These are phyloP conservation scores for Panicum miliaceum DNA, from an alignment of 176 grass and related monocot genomes.

Conservation along the genomic window DNA sequence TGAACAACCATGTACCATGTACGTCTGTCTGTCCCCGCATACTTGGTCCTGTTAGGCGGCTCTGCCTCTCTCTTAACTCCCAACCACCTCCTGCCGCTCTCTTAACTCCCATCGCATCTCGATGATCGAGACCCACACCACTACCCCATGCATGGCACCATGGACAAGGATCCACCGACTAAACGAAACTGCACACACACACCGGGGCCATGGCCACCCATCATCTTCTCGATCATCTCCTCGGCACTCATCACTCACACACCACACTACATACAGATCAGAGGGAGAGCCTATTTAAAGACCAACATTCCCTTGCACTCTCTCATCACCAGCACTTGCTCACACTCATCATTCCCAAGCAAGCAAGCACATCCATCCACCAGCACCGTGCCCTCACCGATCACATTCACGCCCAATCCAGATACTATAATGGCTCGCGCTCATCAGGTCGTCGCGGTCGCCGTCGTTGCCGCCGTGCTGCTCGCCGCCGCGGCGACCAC, in stretches of 20 bases:
- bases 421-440: conserved; percentile 12
- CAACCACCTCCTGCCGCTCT: too few species aligned
- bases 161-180: not conserved
- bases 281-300: conserved; percentile 7
- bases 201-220: too few species aligned
- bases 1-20: too few species aligned
- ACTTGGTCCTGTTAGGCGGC: not conserved
- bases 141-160: not conserved
- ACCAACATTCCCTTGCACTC: not conserved
- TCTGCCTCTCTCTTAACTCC: not conserved
- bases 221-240: too few species aligned
- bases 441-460: not conserved
- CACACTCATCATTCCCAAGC: too few species aligned
- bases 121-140: too few species aligned
- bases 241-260: not conserved
- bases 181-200: too few species aligned
- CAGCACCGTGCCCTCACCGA: too few species aligned
- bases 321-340: not conserved
- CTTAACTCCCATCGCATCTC: not conserved
- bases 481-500: conserved; percentile 11
- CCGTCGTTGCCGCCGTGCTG: conserved; percentile 15
- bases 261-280: not conserved
- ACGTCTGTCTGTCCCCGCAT: not conserved
- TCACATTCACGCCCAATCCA: too few species aligned
- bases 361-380: not conserved